Evolutionary conservation across 2,329 filamentous ascomycete species (phyloP).

Genomic region (Simplicillium sp.): DNA sequence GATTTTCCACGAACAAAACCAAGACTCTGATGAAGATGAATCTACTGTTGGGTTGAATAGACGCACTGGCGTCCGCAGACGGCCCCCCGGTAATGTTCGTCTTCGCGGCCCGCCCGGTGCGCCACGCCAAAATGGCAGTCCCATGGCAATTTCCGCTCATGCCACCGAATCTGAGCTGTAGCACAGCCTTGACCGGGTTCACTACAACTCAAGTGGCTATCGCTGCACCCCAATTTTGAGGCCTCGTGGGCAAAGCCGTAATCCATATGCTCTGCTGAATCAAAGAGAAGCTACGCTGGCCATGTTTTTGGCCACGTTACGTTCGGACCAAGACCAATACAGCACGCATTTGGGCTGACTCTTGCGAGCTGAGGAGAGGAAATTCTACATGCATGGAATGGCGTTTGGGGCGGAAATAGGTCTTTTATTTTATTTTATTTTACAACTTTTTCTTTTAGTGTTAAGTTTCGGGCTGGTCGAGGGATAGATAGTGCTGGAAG

Average conservation of each 20-base stretch:
- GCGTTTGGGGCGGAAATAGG: not conserved
- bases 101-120: conserved; percentile 33
- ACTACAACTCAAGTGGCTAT: too few species aligned
- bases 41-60: conserved; percentile 35
- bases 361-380: not conserved
- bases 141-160: conserved; percentile 46
- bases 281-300: too few species aligned
- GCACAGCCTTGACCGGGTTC: conserved; percentile 8
- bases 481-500: conserved; percentile 5
- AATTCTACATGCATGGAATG: conserved; percentile 1
- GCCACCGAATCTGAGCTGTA: conserved; percentile 48
- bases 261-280: too few species aligned
- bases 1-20: conserved; percentile 40
- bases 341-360: conserved; percentile 2
- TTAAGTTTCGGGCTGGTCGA: conserved; percentile 4
- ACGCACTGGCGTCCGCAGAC: conserved; percentile 30
- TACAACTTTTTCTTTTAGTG: conserved; percentile 1
- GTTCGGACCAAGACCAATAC: too few species aligned
- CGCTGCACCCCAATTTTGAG: too few species aligned
- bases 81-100: conserved; percentile 30
- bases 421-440: not conserved
- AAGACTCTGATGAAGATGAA: conserved; percentile 50
- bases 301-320: too few species aligned
- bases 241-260: too few species aligned
- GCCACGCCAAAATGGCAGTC: conserved; percentile 41